phyloP scores from a whole-genome alignment of 2,329 filamentous ascomycete species.

The Paecilomyces sp. region DNA sequence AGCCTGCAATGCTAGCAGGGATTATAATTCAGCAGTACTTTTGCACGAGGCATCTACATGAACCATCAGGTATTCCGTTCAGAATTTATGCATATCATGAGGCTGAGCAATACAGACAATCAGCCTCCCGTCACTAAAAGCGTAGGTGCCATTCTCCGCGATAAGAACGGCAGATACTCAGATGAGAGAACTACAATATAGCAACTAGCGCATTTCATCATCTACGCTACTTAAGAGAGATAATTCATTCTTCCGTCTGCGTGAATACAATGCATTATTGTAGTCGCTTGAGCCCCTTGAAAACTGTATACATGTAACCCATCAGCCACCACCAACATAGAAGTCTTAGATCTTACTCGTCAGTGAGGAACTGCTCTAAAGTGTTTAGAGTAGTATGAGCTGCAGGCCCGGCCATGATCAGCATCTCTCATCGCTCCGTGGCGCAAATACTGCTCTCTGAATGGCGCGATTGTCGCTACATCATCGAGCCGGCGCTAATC shows the following conservation, averaged over 20 bases:
- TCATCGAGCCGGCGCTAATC: background rate
- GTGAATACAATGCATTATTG: background rate
- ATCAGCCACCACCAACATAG: background rate
- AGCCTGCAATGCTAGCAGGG: background rate
- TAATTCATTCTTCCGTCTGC: no score
- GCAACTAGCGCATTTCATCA: background rate
- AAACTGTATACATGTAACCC: background rate
- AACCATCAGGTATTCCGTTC: background rate
- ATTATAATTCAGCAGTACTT: background rate
- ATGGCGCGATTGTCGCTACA: background rate
- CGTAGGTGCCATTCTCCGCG: background rate
- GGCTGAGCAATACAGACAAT: background rate
- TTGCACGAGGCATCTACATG: no score
- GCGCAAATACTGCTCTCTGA: background rate
- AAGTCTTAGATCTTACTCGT: background rate
- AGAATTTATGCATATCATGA: background rate
- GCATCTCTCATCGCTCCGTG: background rate
- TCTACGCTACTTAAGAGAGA: background rate
- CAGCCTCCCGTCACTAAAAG: background rate
- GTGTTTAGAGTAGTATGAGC: background rate
- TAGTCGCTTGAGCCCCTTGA: background rate
- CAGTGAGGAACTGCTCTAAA: background rate
- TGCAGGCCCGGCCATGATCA: background rate
- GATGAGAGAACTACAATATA: background rate
- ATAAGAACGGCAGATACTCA: background rate